phyloP scores from a whole-genome alignment of 345 rosid species.

The Erucastrum elatum region DNA sequence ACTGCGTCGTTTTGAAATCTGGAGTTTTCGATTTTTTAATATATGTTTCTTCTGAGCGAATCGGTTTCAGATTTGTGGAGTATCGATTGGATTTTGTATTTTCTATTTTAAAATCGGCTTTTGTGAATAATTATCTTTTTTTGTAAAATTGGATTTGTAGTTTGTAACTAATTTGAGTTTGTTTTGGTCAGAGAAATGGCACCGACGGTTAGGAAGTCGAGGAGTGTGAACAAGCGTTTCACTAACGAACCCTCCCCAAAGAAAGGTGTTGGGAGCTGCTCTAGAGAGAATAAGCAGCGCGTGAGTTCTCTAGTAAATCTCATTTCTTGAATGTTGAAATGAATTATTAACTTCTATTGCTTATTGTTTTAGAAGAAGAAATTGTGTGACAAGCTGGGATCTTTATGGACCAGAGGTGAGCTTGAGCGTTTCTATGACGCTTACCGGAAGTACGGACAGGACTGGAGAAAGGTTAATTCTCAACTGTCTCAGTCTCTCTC shows the following conservation, averaged over 20 bases:
- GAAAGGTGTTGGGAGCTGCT: conserved; percentile 56
- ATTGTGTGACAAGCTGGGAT: conserved; percentile 78
- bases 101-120: background rate
- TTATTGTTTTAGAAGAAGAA: conserved; percentile 58
- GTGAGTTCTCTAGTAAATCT: no score
- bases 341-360: conserved; percentile 6
- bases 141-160: no score
- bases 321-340: no score
- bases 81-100: background rate
- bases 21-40: background rate
- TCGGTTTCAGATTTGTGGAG: background rate
- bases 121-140: background rate
- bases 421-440: conserved; percentile 86
- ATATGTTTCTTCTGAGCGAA: background rate
- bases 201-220: conserved; percentile 68
- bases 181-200: conserved; percentile 47
- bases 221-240: conserved; percentile 71
- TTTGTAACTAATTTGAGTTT: no score
- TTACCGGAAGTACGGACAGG: conserved; percentile 76
- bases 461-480: conserved; percentile 83
- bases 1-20: background rate
- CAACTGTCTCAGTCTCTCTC: background rate
- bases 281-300: conserved; percentile 59
- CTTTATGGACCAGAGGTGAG: conserved; percentile 84
- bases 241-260: conserved; percentile 67